Percentiles rank a stretch among this genome's conserved stretches.
phyloP scores from a whole-genome alignment of 495 filamentous ascomycete genomes.

The Cryomyces antarcticus region DNA sequence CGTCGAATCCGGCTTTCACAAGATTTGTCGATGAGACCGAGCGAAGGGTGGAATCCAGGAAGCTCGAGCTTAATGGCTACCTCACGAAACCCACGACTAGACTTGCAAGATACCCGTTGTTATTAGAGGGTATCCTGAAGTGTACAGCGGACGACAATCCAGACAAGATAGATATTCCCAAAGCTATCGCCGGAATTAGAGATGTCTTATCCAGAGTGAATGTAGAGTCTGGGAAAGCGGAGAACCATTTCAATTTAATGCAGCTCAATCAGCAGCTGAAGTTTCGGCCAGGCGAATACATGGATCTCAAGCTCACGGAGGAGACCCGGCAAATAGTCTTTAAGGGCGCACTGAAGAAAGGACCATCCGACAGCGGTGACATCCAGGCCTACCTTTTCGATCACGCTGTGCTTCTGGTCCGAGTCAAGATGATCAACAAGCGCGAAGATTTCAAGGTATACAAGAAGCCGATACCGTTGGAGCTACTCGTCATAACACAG shows the following conservation, averaged over 20 bases:
- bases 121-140: conserved; percentile 82
- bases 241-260: conserved; percentile 93
- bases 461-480: conserved; percentile 83
- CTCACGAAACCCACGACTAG: conserved; percentile 95
- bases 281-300: conserved; percentile 67
- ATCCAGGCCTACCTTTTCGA: conserved; percentile 92
- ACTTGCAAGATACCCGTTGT: conserved; percentile 81
- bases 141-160: conserved; percentile 70
- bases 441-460: conserved; percentile 87
- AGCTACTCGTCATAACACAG: conserved; percentile 79
- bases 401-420: conserved; percentile 73
- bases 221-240: conserved; percentile 82
- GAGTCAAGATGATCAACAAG: conserved; percentile 79
- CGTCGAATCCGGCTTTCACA: conserved; percentile 63
- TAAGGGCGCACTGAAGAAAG: conserved; percentile 85
- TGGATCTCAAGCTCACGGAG: conserved; percentile 88
- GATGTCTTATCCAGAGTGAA: conserved; percentile 80
- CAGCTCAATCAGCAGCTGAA: conserved; percentile 76
- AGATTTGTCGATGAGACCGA: conserved; percentile 96
- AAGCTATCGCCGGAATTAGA: conserved; percentile 65
- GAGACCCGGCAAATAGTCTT: conserved; percentile 81
- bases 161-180: conserved; percentile 79
- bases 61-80: conserved; percentile 95
- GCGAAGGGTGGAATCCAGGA: conserved; percentile 84
- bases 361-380: conserved; percentile 62